phyloP scores from a whole-genome alignment of 2,329 filamentous ascomycete genomes.

The Fusarium tjaetaba region DNA sequence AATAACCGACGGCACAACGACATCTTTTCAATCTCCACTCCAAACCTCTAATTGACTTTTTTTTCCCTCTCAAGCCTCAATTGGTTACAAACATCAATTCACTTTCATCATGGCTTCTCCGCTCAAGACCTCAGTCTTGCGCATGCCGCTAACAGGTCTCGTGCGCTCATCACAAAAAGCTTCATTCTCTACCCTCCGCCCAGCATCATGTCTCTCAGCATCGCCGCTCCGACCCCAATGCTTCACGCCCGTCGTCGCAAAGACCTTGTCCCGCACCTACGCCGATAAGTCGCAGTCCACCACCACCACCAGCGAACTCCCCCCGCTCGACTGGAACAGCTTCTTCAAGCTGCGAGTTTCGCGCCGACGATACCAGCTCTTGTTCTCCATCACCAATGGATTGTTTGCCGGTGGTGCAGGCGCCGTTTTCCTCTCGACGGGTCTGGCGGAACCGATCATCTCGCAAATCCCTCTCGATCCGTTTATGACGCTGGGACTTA shows the following conservation, averaged over 20 bases:
- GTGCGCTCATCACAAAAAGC: conserved; percentile 43
- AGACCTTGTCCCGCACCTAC: conserved; percentile 32
- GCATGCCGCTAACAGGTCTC: conserved; percentile 42
- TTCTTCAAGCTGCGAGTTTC: conserved; percentile 92
- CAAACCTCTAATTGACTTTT: conserved; percentile 12
- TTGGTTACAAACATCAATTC: neutral
- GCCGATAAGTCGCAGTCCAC: conserved; percentile 24
- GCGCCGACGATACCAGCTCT: conserved; percentile 84
- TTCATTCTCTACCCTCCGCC: conserved; percentile 43
- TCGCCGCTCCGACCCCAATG: conserved; percentile 32
- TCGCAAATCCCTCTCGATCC: conserved; percentile 85
- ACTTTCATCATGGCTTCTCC: conserved; percentile 43
- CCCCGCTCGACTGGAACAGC: conserved; percentile 81
- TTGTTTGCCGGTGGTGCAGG: conserved; percentile 69
- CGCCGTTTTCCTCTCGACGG: conserved; percentile 72
- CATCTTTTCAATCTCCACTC: conserved; percentile 33
- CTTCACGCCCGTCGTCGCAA: conserved; percentile 22
- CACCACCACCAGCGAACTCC: conserved; percentile 15
- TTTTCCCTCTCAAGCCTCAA: neutral
- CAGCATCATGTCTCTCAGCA: conserved; percentile 36
- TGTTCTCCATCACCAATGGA: conserved; percentile 76
- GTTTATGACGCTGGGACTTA: conserved; percentile 83
- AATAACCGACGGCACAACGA: conserved; percentile 28
- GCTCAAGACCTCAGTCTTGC: conserved; percentile 48
- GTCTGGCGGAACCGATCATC: conserved; percentile 77